Evolutionary conservation across 176 grass and related monocot genomes (phyloP).

Genomic region (Alloteropsis semialata): DNA sequence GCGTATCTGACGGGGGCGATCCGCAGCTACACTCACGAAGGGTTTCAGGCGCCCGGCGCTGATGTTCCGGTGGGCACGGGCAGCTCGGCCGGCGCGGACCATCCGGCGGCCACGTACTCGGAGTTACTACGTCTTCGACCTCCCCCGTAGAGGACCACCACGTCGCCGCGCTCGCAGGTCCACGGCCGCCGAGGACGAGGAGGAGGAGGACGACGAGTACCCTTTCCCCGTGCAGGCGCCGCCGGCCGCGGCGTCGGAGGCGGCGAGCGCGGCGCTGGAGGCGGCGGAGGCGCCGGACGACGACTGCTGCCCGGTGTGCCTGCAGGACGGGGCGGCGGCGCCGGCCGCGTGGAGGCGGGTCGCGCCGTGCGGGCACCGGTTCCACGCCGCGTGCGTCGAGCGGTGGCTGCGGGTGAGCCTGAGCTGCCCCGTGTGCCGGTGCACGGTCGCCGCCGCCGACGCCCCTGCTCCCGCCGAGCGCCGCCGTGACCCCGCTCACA

Average conservation of each 20-base stretch:
- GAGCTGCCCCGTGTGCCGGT: constrained; percentile 12
- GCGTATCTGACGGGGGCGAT: neutral
- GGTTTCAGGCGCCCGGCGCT: neutral
- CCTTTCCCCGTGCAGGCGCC: neutral
- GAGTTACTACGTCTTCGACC: neutral
- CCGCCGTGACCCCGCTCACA: too few species aligned
- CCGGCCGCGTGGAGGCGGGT: neutral
- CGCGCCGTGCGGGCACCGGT: constrained; percentile 17
- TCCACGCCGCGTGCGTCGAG: constrained; percentile 4
- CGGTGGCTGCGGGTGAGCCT: neutral
- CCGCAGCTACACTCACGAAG: neutral
- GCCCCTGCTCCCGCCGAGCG: too few species aligned
- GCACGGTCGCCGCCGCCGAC: too few species aligned
- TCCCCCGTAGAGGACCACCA: too few species aligned
- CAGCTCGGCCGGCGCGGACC: too few species aligned
- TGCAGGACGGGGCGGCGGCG: neutral
- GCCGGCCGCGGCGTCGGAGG: neutral
- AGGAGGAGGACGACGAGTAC: neutral
- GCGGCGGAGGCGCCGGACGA: neutral
- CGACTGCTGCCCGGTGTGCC: constrained; percentile 17
- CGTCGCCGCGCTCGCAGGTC: too few species aligned
- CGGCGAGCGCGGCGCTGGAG: neutral
- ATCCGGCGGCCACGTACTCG: neutral
- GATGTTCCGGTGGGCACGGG: too few species aligned
- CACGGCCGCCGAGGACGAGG: too few species aligned